phyloP scores from a whole-genome alignment of 768 basidiomycete genomes.

The Lepiota subincarnata region DNA sequence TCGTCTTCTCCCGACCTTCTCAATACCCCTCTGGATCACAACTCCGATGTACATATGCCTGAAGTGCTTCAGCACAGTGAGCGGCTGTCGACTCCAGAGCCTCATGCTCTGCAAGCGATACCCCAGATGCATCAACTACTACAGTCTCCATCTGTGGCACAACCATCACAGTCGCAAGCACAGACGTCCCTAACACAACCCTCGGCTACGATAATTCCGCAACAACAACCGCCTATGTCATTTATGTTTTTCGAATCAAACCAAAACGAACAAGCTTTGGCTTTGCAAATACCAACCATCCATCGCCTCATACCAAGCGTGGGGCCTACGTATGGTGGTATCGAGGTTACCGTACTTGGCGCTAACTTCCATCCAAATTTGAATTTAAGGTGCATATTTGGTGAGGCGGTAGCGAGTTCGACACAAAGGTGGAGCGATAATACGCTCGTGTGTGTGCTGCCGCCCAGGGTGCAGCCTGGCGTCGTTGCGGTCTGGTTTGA shows the following conservation, averaged over 20 bases:
- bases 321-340: slow-evolving; percentile 89
- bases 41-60: slow-evolving; percentile 36
- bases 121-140: slow-evolving; percentile 14
- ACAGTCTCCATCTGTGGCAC: slow-evolving; percentile 16
- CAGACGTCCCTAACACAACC: slow-evolving; percentile 21
- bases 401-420: slow-evolving; percentile 73
- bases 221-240: slow-evolving; percentile 39
- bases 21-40: slow-evolving; percentile 39
- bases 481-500: slow-evolving; percentile 89
- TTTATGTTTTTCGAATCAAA: slow-evolving; percentile 59
- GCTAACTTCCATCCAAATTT: slow-evolving; percentile 80
- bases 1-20: slow-evolving; percentile 44
- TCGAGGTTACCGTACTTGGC: slow-evolving; percentile 91
- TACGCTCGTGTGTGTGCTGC: slow-evolving; percentile 87
- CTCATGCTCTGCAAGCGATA: slow-evolving; percentile 1
- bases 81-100: slow-evolving; percentile 6
- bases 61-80: slow-evolving; percentile 21
- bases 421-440: slow-evolving; percentile 92
- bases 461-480: slow-evolving; percentile 76
- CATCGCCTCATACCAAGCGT: slow-evolving; percentile 80
- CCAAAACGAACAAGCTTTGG: slow-evolving; percentile 41
- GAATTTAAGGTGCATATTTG: slow-evolving; percentile 79
- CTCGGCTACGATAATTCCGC: slow-evolving; percentile 24
- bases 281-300: slow-evolving; percentile 64
- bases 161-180: slow-evolving; percentile 23